Base-by-base conservation (phyloP, 768 basidiomycete genomes). In the Asterophora parasitica region DNA sequence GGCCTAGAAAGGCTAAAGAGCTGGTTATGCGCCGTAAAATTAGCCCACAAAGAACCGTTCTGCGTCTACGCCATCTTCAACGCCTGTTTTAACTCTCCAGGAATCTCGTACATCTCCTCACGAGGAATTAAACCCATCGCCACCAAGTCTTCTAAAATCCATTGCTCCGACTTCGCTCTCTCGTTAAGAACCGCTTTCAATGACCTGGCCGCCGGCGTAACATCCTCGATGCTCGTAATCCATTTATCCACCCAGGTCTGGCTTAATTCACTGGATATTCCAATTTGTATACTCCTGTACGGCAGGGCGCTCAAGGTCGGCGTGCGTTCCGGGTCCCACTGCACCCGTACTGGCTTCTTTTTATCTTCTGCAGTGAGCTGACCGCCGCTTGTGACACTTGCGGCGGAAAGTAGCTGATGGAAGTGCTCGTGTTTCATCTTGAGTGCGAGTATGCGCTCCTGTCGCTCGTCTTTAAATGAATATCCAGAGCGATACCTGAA, bases 201-300 rank as follows among this genome's bases (percentile, higher is more conserved):
- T 4, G 30, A 43, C 43, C 36, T 50, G n/a, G 51, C 56, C 26
- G 33, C 47, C 1, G 37, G 7, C 19, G 53, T 54, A 10, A 52
- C 56, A 40, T 57, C 56, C 12, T 57, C 56, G 15, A 52, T 54
- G 20, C 50, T 43, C n/a, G 48, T 36, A 17, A 54, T 52, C 56
- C 53, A 54, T 7, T 52, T 42, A 9, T 52, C 43, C 8, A 54
- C 46, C 52, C 55, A 56, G 16, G 39, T 50, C 34, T 37, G 19
- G 31, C 51, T 44, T 4, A 48, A 35, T 12, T 46, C 27, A 4
- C 43, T 39, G 4, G 48, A 54, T 32, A 57, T 50, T 4, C 56
- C 51, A 7, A 57, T 54, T 36, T 54, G 53, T 23, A 58, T 55
- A 16, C 51, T 53, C 27, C 53, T 38, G 15, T 51, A 52, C 12